These are phyloP conservation scores for Lepidium campestre DNA, from an alignment of 441 rosid species.

Conservation along the genomic window DNA sequence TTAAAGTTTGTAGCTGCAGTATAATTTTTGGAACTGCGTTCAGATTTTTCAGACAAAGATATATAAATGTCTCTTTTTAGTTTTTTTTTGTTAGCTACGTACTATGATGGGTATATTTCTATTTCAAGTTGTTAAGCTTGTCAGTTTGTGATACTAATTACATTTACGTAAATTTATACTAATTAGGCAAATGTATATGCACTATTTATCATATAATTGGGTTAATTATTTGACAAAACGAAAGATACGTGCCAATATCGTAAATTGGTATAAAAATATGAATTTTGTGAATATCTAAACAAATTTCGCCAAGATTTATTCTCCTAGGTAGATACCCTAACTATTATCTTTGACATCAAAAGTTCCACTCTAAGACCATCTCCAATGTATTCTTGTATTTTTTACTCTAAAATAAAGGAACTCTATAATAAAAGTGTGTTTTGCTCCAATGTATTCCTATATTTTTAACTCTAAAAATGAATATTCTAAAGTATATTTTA, in stretches of 20 bases:
- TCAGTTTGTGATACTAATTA: background rate
- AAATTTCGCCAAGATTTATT: too few species aligned
- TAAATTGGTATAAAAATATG: too few species aligned
- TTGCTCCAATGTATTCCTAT: too few species aligned
- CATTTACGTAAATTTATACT: background rate
- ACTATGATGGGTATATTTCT: background rate
- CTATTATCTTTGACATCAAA: too few species aligned
- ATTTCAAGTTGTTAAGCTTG: background rate
- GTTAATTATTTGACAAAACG: background rate
- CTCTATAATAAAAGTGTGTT: too few species aligned
- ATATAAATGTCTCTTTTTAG: background rate
- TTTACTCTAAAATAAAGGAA: too few species aligned
- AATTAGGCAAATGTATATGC: background rate
- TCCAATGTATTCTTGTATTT: too few species aligned
- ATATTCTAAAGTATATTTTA: too few species aligned
- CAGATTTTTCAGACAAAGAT: background rate
- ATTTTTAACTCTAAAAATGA: too few species aligned
- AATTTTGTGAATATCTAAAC: too few species aligned
- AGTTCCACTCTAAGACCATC: background rate
- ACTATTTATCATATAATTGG: background rate
- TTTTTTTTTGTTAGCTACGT: background rate
- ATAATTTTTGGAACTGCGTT: background rate
- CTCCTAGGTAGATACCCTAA: too few species aligned
- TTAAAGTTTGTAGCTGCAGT: conserved; percentile 13
- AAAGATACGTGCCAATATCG: too few species aligned